Percentiles rank a stretch among this genome's conserved stretches.
Conservation (phyloP, 352 stramenopile species). For the Pythium volutum region DNA sequence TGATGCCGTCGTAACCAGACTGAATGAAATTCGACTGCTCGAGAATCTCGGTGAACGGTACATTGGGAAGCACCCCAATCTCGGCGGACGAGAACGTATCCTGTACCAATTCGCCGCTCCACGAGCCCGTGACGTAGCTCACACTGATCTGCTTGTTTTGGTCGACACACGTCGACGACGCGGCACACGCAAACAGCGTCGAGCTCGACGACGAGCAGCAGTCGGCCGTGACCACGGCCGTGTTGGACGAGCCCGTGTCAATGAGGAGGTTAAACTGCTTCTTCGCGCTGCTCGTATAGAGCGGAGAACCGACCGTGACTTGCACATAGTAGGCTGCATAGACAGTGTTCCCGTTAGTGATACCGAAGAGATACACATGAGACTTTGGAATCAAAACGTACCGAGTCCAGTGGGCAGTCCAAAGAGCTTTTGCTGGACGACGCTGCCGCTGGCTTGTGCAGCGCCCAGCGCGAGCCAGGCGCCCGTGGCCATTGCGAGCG, state of each 20-base stretch:
- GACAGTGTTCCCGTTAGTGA: background rate
- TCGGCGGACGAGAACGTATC: constrained; percentile 68
- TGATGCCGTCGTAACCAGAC: constrained; percentile 69
- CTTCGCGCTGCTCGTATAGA: constrained; percentile 23
- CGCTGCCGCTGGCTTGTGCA: background rate
- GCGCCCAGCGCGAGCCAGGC: constrained; percentile 2
- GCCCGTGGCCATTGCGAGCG: background rate
- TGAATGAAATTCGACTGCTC: constrained; percentile 66
- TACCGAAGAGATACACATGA: background rate
- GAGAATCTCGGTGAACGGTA: constrained; percentile 63
- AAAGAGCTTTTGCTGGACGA: constrained; percentile 74
- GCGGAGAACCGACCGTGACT: constrained; percentile 20
- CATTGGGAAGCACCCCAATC: constrained; percentile 38
- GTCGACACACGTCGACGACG: constrained; percentile 56
- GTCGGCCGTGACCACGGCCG: constrained; percentile 67
- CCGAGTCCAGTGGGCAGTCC: constrained; percentile 62
- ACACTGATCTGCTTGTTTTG: constrained; percentile 44
- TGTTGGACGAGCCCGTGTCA: constrained; percentile 82
- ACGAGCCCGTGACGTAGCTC: constrained; percentile 73
- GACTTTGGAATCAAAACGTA: constrained; percentile 13
- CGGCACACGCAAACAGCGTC: constrained; percentile 61
- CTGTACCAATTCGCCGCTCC: constrained; percentile 57
- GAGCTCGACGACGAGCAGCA: constrained; percentile 68
- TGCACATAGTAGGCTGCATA: constrained; percentile 27
- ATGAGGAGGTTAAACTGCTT: constrained; percentile 62